These are phyloP conservation scores for Spergularia bocconei DNA, from an alignment of 148 eudicot species.

Conservation along the genomic window DNA sequence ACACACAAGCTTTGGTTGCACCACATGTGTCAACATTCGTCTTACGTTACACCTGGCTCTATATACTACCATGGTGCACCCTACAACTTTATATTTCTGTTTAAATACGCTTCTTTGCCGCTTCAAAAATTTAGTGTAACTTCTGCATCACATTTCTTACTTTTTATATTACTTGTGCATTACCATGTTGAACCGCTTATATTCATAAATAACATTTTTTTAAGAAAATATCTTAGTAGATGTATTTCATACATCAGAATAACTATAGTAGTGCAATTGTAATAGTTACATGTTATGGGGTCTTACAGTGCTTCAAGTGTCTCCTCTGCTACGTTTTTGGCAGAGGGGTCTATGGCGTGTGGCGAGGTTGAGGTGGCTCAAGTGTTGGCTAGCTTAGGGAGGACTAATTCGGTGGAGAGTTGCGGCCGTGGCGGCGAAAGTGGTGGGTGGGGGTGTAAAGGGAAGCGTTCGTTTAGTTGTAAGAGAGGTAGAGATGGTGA, in stretches of 20 bases:
- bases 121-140: neutral
- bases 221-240: no score
- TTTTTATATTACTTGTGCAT: no score
- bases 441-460: slow-evolving; percentile 28
- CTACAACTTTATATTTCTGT: neutral
- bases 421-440: neutral
- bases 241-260: no score
- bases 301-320: neutral
- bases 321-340: neutral
- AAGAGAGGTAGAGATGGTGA: slow-evolving; percentile 26
- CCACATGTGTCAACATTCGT: slow-evolving; percentile 22
- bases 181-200: no score
- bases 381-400: slow-evolving; percentile 38
- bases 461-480: slow-evolving; percentile 13
- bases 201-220: no score
- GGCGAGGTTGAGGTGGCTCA: slow-evolving; percentile 52
- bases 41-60: slow-evolving; percentile 22
- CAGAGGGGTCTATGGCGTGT: slow-evolving; percentile 1
- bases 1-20: neutral
- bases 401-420: slow-evolving; percentile 3
- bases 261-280: no score
- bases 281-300: neutral
- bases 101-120: slow-evolving; percentile 15
- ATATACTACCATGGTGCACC: neutral
- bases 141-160: no score